Evolutionary conservation across 2,329 filamentous ascomycete species (phyloP), one percentile per base, ranked within the genome.

Genomic region (Myotisia sp.): DNA sequence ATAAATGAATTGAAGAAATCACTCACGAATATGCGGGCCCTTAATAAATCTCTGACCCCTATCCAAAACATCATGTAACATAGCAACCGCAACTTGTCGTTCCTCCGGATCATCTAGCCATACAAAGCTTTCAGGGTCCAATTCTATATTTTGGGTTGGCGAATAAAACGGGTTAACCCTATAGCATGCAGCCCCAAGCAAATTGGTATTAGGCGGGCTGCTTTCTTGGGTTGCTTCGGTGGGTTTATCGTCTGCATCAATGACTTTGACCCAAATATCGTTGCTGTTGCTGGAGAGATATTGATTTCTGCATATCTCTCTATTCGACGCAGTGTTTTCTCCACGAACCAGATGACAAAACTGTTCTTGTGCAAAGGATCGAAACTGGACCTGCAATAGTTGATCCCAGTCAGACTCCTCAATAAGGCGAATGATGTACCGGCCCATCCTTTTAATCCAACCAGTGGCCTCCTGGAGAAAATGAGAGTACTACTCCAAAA

Each of bases 21-120:
- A 43, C 41, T 39, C 20, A 43, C 41, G 26, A 14, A 43, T 37
- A 34, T 41, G 41, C 13, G 33, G 33, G 7, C 33, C 41, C 13
- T 31, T 41, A 8, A 43, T 36, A 27, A 31, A 24, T 20, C 37
- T 38, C 16, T 29, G 8, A 26, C 23, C 37, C 14, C 38, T 33
- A 27, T 37, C 41, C 32, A 36, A 29, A 17, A 41, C 36, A 21
- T 37, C 37, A 4, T 37, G 28, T 6, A 37, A 26, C n/a, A 41
- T 29, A 3, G 31, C 16, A 17, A 24, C 34, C 5, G 29, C 28
- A 34, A 41, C 32, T 9, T 26, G 20, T 19, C 37, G 38, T 23
- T 41, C 41, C 6, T 37, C 32, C n/a, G 28, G 17, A 17, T 43
- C 31, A 5, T 41, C 36, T 26, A 43, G 16, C 41, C 38, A 43